phyloP scores from a whole-genome alignment of 2,329 filamentous ascomycete species.

The Juglanconis sp. region DNA sequence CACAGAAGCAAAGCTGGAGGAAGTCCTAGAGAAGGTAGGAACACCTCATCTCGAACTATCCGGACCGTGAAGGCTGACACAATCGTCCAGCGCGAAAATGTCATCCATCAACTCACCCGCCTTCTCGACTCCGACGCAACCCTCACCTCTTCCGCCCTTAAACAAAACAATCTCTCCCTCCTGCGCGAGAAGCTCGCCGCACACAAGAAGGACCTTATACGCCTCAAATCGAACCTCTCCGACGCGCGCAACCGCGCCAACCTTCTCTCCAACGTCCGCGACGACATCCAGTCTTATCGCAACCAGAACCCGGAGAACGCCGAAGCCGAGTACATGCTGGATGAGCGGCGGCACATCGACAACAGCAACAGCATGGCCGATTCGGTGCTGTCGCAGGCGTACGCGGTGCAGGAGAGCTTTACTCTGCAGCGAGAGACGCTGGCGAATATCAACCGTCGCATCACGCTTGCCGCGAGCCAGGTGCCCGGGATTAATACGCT shows the following conservation, averaged over 20 bases:
- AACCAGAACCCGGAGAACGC: conserved; percentile 75
- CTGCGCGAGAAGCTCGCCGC: conserved; percentile 87
- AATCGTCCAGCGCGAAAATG: conserved; percentile 67
- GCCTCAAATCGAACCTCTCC: conserved; percentile 69
- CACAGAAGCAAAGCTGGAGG: conserved; percentile 77
- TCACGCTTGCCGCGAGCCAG: conserved; percentile 83
- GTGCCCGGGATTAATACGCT: conserved; percentile 90
- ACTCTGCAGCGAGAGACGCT: conserved; percentile 82
- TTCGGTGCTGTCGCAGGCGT: conserved; percentile 88
- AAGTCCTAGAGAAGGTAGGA: conserved; percentile 74
- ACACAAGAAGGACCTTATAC: conserved; percentile 77
- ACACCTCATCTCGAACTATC: neutral
- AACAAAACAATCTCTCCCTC: conserved; percentile 90
- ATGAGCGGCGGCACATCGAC: conserved; percentile 81
- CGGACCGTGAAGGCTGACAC: conserved; percentile 10
- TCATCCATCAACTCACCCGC: conserved; percentile 78
- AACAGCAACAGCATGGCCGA: conserved; percentile 87
- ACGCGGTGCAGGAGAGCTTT: conserved; percentile 94
- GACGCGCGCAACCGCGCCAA: conserved; percentile 85
- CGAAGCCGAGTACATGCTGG: conserved; percentile 96
- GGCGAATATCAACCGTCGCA: conserved; percentile 83
- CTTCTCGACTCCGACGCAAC: conserved; percentile 90
- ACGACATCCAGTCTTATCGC: conserved; percentile 88
- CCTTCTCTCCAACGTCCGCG: conserved; percentile 83
- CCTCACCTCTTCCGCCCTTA: conserved; percentile 85